These are phyloP conservation scores for Dactylellina cionopaga DNA, from an alignment of 2,329 filamentous ascomycete genomes.

Conservation along the genomic window DNA sequence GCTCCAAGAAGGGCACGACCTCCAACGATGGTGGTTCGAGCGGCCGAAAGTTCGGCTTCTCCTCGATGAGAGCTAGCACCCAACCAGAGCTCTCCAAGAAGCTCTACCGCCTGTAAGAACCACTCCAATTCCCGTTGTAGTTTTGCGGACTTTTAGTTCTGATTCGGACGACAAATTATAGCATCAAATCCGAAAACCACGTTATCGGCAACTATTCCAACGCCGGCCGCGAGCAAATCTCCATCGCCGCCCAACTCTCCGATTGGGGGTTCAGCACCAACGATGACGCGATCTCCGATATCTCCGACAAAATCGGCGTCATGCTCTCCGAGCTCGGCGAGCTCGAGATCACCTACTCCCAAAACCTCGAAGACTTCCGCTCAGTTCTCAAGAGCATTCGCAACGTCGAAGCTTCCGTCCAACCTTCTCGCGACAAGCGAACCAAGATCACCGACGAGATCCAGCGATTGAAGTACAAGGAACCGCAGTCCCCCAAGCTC, in stretches of 20 bases:
- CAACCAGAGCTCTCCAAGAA: slow-evolving; percentile 90
- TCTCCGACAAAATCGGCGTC: slow-evolving; percentile 95
- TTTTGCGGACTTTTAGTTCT: no score
- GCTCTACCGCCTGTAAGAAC: slow-evolving; percentile 75
- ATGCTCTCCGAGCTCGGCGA: slow-evolving; percentile 91
- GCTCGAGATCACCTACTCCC: slow-evolving; percentile 88
- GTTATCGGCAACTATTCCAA: slow-evolving; percentile 84
- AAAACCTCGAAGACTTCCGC: slow-evolving; percentile 86
- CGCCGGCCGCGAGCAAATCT: slow-evolving; percentile 82
- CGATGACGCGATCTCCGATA: slow-evolving; percentile 86
- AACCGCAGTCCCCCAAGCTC: slow-evolving; percentile 82
- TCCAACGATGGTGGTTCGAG: slow-evolving; percentile 60
- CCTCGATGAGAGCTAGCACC: slow-evolving; percentile 81
- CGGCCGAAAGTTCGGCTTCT: slow-evolving; percentile 82
- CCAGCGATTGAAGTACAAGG: slow-evolving; percentile 87
- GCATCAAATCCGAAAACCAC: slow-evolving; percentile 91
- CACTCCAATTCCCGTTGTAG: no score
- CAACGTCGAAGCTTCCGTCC: slow-evolving; percentile 94
- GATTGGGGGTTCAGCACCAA: slow-evolving; percentile 95
- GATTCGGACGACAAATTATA: neutral
- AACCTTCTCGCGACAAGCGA: slow-evolving; percentile 88
- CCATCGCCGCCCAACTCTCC: slow-evolving; percentile 88
- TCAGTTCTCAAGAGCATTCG: slow-evolving; percentile 86
- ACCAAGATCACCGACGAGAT: slow-evolving; percentile 92
- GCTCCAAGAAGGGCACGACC: slow-evolving; percentile 69